phyloP scores from a whole-genome alignment of 176 grass and related monocot species.

The Carex kokanica region DNA sequence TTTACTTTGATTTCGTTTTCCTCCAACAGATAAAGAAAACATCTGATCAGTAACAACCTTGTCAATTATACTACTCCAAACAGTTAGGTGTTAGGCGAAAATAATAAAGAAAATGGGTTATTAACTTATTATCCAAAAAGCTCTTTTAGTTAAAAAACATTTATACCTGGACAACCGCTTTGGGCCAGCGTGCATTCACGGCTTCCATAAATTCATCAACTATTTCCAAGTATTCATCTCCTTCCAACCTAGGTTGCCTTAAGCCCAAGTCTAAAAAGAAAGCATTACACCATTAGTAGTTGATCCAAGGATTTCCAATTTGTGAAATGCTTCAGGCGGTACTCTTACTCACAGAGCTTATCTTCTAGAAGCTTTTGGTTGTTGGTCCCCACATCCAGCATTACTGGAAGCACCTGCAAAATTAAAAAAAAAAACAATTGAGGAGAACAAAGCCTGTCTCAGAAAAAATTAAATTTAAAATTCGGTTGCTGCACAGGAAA shows the following conservation, averaged over 20 bases:
- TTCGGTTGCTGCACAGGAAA: background rate
- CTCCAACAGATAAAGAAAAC: background rate
- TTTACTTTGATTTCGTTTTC: background rate
- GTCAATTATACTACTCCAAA: background rate
- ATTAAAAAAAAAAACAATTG: background rate
- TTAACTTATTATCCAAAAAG: background rate
- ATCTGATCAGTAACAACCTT: background rate
- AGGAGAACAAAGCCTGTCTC: background rate
- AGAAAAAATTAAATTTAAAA: background rate
- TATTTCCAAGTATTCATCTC: slow-evolving; percentile 83
- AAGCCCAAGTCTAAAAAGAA: slow-evolving; percentile 85
- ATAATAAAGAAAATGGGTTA: background rate
- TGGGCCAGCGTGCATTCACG: slow-evolving; percentile 80
- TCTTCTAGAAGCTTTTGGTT: slow-evolving; percentile 88
- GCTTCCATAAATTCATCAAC: slow-evolving; percentile 99
- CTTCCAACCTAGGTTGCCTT: slow-evolving; percentile 86
- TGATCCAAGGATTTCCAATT: background rate
- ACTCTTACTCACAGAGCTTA: slow-evolving; percentile 87
- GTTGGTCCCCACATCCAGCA: slow-evolving; percentile 95
- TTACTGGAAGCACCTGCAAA: slow-evolving; percentile 83
- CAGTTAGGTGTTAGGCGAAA: background rate
- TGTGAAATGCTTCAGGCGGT: slow-evolving; percentile 11
- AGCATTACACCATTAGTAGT: background rate
- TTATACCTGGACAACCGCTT: slow-evolving; percentile 88
- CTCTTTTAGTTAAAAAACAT: background rate